These are phyloP conservation scores for Ustilago esculenta DNA, from an alignment of 1,284 basidiomycete species.

Conservation along the genomic window DNA sequence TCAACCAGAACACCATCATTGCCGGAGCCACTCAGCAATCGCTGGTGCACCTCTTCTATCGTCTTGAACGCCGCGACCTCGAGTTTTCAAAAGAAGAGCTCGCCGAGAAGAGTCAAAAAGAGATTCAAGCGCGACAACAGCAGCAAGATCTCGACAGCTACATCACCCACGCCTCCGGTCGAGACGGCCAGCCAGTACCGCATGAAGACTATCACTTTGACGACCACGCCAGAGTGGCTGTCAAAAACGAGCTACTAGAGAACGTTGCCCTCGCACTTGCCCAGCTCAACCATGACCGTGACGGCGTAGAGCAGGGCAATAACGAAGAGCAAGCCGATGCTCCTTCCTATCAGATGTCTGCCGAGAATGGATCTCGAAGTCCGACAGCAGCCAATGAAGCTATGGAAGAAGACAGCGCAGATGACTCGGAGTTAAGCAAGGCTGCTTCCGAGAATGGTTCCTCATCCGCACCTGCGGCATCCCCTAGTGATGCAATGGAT, in stretches of 20 bases:
- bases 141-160: conserved; percentile 41
- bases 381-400: conserved; percentile 9
- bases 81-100: conserved; percentile 40
- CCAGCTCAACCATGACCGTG: conserved; percentile 31
- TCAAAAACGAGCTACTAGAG: conserved; percentile 61
- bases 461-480: background rate
- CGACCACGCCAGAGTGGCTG: conserved; percentile 34
- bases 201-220: conserved; percentile 61
- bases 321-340: background rate
- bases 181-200: conserved; percentile 60
- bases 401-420: conserved; percentile 34
- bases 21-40: conserved; percentile 79
- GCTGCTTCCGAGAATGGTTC: background rate
- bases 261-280: conserved; percentile 64
- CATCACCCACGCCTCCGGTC: conserved; percentile 56
- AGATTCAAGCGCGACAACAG: conserved; percentile 17
- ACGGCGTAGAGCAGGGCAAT: conserved; percentile 11
- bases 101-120: conserved; percentile 17
- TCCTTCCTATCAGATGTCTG: background rate
- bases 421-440: conserved; percentile 1
- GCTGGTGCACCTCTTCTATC: conserved; percentile 80
- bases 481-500: conserved; percentile 20
- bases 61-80: conserved; percentile 60
- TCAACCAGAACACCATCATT: conserved; percentile 80
- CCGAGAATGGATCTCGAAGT: background rate